Base-by-base conservation (phyloP, 2,329 filamentous ascomycete genomes). In the Ophiosphaerella herpotricha region DNA sequence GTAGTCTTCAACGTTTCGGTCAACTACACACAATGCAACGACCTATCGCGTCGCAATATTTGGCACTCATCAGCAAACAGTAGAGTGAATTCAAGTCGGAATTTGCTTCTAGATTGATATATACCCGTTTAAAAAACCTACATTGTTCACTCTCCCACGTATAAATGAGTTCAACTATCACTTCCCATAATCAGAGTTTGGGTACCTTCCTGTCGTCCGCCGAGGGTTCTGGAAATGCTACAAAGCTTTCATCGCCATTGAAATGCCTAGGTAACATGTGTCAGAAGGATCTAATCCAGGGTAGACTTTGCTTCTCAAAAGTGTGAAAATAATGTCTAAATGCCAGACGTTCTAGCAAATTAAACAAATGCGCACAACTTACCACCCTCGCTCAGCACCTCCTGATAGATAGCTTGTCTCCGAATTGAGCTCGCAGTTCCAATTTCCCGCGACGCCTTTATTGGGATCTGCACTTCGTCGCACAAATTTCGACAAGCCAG, bases 371-470 rank as follows among this genome's bases (percentile, higher is more conserved):
- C 21, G 21, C 23, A 6, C 21, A 8, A 71, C 70, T 65, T 74
- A 94, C 91, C 93, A 97, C 68, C 91, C 91, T 77, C 92, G 82
- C 74, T 97, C 93, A 63, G 89, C 87, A 7, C 93, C 93, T 46
- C 82, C 82, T 46, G 80, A 84, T 59, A 97, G 77, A 74, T 93
- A 96, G 52, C 83, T 86, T 66, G 91, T 96, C 71, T 96, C 90
- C 13, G 91, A 91, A 75, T 96, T 93, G 45, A 83, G 70, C 52
- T 85, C 82, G 67, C 91, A 92, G 35, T 84, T 80, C 93, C 93
- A 99, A 24, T 87, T 88, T 33, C 90, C 91, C 23, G 81, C 78
- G 34, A 92, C 82, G 16, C 87, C 88, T 18, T 75, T 79, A 0
- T 82, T 83, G 57, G 75, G 80, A 31, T 67, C 61, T 18, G 42